Evolutionary conservation across 176 grass and related monocot genomes (phyloP).

Genomic region (Carex parvula): DNA sequence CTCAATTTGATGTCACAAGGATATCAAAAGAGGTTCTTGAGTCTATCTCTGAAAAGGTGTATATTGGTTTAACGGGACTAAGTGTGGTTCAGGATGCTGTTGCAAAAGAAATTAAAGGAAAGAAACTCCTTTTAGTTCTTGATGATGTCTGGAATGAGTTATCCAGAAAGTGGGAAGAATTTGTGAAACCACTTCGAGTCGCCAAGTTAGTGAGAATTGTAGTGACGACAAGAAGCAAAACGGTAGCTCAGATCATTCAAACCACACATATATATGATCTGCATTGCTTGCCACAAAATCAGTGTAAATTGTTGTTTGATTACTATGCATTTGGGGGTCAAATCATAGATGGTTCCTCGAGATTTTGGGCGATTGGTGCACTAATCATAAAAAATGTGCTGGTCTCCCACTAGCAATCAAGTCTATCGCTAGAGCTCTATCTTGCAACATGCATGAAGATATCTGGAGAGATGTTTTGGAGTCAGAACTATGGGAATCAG

Average conservation of each 20-base stretch:
- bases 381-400: slow-evolving; percentile 37
- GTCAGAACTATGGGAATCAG: slow-evolving; percentile 45
- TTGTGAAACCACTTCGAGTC: background rate
- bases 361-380: slow-evolving; percentile 8
- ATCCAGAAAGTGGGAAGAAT: slow-evolving; percentile 23
- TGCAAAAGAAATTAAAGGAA: background rate
- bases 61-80: background rate
- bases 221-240: slow-evolving; percentile 34
- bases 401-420: slow-evolving; percentile 45
- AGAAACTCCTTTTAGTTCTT: slow-evolving; percentile 38
- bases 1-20: slow-evolving; percentile 33
- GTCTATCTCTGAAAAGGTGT: background rate
- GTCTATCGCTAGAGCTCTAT: slow-evolving; percentile 25
- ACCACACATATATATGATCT: background rate
- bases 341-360: background rate
- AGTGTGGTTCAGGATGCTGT: slow-evolving; percentile 15
- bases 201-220: slow-evolving; percentile 23
- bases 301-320: slow-evolving; percentile 33
- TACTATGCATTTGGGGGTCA: slow-evolving; percentile 32
- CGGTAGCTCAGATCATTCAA: slow-evolving; percentile 26
- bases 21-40: slow-evolving; percentile 17
- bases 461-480: slow-evolving; percentile 36
- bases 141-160: slow-evolving; percentile 46
- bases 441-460: background rate
- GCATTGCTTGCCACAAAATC: background rate